phyloP scores from a whole-genome alignment of 306 rosid genomes.

The Argentina anserina region DNA sequence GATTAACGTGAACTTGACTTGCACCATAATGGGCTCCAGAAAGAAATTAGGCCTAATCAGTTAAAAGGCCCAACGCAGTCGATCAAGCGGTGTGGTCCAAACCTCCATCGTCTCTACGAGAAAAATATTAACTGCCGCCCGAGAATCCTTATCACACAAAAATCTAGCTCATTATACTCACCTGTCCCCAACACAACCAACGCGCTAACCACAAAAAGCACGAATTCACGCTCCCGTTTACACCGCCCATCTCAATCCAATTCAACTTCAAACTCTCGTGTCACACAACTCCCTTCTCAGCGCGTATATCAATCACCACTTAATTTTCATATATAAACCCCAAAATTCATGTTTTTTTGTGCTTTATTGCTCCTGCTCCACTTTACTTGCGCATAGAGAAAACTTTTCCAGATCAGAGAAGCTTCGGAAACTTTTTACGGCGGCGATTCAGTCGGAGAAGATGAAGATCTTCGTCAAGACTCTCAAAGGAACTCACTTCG shows the following conservation, averaged over 20 bases:
- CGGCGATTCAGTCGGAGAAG: constrained; percentile 34
- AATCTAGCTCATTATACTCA: constrained; percentile 19
- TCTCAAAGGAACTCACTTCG: constrained; percentile 87
- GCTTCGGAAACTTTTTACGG: constrained; percentile 17
- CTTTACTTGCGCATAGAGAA: constrained; percentile 33
- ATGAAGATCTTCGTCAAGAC: constrained; percentile 92
- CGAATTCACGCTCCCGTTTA: not conserved
- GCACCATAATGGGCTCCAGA: not conserved
- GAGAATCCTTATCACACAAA: constrained; percentile 9
- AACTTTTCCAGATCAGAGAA: constrained; percentile 38
- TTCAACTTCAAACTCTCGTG: not conserved
- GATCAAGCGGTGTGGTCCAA: not conserved
- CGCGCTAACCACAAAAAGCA: not conserved
- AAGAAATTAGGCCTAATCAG: not conserved
- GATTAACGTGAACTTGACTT: too few species aligned
- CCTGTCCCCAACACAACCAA: not conserved
- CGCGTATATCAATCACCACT: not conserved
- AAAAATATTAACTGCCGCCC: not conserved
- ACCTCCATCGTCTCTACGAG: not conserved
- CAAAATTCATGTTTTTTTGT: constrained; percentile 15
- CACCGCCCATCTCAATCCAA: not conserved
- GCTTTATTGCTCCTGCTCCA: constrained; percentile 22
- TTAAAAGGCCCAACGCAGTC: not conserved
- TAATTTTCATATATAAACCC: constrained; percentile 15
- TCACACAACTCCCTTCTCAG: accelerated